A percentile compares a stretch with the other conserved stretches of the same genome.
Conservation (phyloP, 768 basidiomycete species). For the Trametes gibbosa region DNA sequence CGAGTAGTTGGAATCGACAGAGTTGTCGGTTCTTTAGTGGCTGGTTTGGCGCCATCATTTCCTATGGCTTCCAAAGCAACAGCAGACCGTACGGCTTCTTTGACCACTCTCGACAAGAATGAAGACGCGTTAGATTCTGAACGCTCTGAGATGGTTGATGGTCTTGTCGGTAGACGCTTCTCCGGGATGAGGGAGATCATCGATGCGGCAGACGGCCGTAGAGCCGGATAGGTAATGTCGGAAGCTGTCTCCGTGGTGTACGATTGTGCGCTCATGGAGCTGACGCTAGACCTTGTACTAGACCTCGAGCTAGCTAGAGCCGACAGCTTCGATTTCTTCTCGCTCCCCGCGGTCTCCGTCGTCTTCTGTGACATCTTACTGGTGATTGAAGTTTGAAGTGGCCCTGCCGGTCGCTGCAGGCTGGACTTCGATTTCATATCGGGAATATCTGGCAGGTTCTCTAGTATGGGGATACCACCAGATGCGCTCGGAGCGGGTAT, state of each 20-base stretch:
- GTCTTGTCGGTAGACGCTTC: conserved; percentile 22
- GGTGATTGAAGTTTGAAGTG: conserved; percentile 13
- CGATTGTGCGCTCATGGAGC: conserved; percentile 54
- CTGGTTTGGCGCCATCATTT: neutral
- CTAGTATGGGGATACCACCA: conserved; percentile 40
- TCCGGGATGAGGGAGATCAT: conserved; percentile 25
- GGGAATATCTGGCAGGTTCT: conserved; percentile 54
- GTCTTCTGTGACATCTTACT: conserved; percentile 17
- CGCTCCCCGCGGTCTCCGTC: conserved; percentile 8
- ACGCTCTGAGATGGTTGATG: conserved; percentile 52
- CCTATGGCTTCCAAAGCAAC: conserved; percentile 60
- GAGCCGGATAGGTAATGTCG: conserved; percentile 66
- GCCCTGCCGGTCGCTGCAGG: conserved; percentile 5
- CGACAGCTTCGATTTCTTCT: conserved; percentile 61
- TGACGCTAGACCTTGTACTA: conserved; percentile 36
- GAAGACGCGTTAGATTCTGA: conserved; percentile 33
- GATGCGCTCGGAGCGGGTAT: conserved; percentile 35
- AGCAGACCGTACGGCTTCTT: conserved; percentile 66
- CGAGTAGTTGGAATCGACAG: conserved; percentile 6
- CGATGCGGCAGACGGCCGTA: conserved; percentile 68
- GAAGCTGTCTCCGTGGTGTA: conserved; percentile 53
- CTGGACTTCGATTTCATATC: conserved; percentile 50
- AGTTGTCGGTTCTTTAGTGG: neutral
- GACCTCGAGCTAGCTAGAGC: conserved; percentile 65
- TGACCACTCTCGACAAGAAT: conserved; percentile 59